Evolutionary conservation across 1,284 basidiomycete species (phyloP).

Genomic region (Testicularia cyperi): DNA sequence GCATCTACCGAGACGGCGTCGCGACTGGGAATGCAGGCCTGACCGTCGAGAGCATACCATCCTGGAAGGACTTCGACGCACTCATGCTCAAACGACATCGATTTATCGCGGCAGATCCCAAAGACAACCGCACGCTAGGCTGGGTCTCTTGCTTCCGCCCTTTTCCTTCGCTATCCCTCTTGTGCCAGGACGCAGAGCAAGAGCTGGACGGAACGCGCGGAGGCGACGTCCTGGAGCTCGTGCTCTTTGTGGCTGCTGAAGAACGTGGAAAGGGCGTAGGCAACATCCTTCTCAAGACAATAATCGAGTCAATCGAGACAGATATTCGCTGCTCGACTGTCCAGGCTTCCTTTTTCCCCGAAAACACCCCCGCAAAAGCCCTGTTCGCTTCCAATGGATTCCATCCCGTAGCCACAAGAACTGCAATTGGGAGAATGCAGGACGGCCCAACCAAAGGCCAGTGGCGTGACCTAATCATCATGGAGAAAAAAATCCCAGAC

Average conservation of each 20-base stretch:
- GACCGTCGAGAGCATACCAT: slow-evolving; percentile 7
- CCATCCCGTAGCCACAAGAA: background rate
- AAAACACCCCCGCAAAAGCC: slow-evolving; percentile 7
- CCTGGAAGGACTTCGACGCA: slow-evolving; percentile 32
- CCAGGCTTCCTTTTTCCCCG: slow-evolving; percentile 24
- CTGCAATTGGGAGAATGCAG: slow-evolving; percentile 14
- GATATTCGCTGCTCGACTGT: slow-evolving; percentile 14
- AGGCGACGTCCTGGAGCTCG: slow-evolving; percentile 12
- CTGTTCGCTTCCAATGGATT: slow-evolving; percentile 15
- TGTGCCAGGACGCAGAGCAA: slow-evolving; percentile 1
- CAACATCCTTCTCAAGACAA: slow-evolving; percentile 7
- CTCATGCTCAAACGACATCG: slow-evolving; percentile 31
- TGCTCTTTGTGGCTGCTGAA: slow-evolving; percentile 23
- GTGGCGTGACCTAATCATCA: slow-evolving; percentile 21
- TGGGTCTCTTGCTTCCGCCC: slow-evolving; percentile 28
- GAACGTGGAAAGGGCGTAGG: slow-evolving; percentile 18
- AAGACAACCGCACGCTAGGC: slow-evolving; percentile 24
- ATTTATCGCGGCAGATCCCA: slow-evolving; percentile 20
- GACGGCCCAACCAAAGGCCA: slow-evolving; percentile 15
- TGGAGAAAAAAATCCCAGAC: slow-evolving; percentile 7
- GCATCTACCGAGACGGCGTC: slow-evolving; percentile 25
- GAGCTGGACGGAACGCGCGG: slow-evolving; percentile 1
- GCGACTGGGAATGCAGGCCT: slow-evolving; percentile 24
- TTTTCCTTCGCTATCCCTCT: slow-evolving; percentile 2
- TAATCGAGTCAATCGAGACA: slow-evolving; percentile 7